Base-by-base conservation (phyloP, 108 stramenopile genomes). In the Craspedostauros australis region DNA sequence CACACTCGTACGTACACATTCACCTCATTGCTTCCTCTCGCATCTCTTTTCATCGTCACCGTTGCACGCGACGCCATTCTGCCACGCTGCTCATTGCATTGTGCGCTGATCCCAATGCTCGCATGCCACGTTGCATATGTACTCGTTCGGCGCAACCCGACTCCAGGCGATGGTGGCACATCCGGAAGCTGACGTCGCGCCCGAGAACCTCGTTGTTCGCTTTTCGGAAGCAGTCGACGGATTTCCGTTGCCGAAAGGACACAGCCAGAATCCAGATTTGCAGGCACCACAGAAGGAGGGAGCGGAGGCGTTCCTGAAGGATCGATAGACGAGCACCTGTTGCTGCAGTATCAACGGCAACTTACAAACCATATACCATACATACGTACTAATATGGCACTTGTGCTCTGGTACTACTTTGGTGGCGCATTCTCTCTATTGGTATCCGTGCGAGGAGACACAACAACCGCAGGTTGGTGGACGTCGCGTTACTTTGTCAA, bases 221-320 rank as follows among this genome's bases (percentile, higher is more conserved):
- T 77, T 77, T 36, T 57, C 61, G 4, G 76, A 77, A 52, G 29
- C 68, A 1, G 76, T 77, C 26, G 76, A 77, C 47, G 76, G 76
- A 36, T 77, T 77, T 51, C 70, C 76, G 5, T 42, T 77, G 7
- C 76, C 76, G 0, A 71, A 68, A 49, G 76, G 76, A 32, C 76
- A 77, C 38, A 62, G 60, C 52, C 34, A 38, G 3, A 76, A 70
- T 45, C 74, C 74, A 8, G 59, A 69, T 14, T 36, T 76, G 38
- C 40, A 58, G 16, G 74, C 56, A 19, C 56, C 55, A 15, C 54
- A 61, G 47, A 76, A 64, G 41, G 49, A 47, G 23, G 68, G 37
- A 2, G 74, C 56, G 0, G 74, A 76, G 53, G 74, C 74, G n/a
- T 76, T 63, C 36, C 57, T 76, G 5, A 52, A 49, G 36, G 70